Base-by-base conservation (phyloP, 2,329 filamentous ascomycete genomes). In the Pseudogymnoascus sp. region DNA sequence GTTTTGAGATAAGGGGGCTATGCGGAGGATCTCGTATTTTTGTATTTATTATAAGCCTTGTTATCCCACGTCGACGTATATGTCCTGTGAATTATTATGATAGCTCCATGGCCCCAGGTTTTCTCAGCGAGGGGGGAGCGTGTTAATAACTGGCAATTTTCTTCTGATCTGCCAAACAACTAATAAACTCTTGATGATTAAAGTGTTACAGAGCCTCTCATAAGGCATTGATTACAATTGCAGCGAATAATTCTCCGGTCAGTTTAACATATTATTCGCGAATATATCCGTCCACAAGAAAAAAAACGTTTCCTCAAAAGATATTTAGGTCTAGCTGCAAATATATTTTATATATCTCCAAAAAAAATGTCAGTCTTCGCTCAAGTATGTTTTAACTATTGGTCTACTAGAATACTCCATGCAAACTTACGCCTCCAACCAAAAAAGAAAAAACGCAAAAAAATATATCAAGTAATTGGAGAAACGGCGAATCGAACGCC, bases 401-500 rank as follows among this genome's bases (percentile, higher is more conserved):
- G 4, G 21, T 7, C 17, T 10, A 27, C 21, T 25, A 10, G 12
- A 51, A 1, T 27, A n/a, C 13, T 29, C 8, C n/a, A n/a, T 5
- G 25, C 6, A n/a, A 48, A 15, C 6, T 17, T n/a, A 38, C n/a
- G 36, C 42, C 12, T 5, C 3, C 5, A 17, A 31, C 4, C 15
- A 31, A 10, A 13, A 12, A 36, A 36, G 13, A 36, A 51, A 29
- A 31, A 31, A 31, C 5, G 13, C 13, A 31, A 31, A 51, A 51
- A 51, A 17, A 44, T 27, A 44, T 29, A 48, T 48, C 42, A 48
- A 51, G 44, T 31, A 51, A 51, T 51, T 51, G 44, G 44, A 51
- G 44, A 51, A 51, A 51, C 44, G 44, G 44, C 44, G 44, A 51
- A 51, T 51, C 44, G 44, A 51, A 51, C 44, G 44, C 44, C 44